A percentile compares a stretch with the other conserved stretches of the same genome.
phyloP scores from a whole-genome alignment of 495 filamentous ascomycete genomes.

The Bathelium albidoporum region DNA sequence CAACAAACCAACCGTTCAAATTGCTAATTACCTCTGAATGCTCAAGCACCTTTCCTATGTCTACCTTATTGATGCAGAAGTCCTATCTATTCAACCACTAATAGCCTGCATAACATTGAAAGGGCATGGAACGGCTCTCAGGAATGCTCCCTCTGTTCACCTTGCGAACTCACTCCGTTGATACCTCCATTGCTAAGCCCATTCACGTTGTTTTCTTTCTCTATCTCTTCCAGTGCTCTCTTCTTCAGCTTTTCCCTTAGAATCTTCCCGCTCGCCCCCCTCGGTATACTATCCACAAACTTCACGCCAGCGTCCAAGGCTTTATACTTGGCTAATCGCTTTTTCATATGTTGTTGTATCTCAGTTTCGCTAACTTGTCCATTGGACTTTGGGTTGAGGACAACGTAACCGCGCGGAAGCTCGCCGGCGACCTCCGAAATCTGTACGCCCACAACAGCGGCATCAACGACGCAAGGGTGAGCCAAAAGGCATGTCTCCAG shows the following conservation, averaged over 20 bases:
- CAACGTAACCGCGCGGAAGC: slow-evolving; percentile 24
- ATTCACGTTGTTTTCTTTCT: background rate
- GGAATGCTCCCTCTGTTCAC: too few relatives aligned
- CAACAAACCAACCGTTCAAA: too few relatives aligned
- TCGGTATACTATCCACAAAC: slow-evolving; percentile 17
- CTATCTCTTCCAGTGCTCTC: background rate
- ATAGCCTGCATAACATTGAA: too few relatives aligned
- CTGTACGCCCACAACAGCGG: slow-evolving; percentile 20
- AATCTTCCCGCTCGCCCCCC: slow-evolving; percentile 19
- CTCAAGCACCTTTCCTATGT: too few relatives aligned
- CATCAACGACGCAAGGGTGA: slow-evolving; percentile 12
- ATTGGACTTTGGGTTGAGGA: slow-evolving; percentile 4
- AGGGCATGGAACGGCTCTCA: too few relatives aligned
- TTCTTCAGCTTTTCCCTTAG: slow-evolving; percentile 13
- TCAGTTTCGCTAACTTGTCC: slow-evolving; percentile 10
- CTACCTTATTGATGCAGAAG: too few relatives aligned
- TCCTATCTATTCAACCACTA: too few relatives aligned
- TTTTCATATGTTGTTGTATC: slow-evolving; percentile 12
- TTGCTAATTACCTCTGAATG: too few relatives aligned
- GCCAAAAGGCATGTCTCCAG: slow-evolving; percentile 17
- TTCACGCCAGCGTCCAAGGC: slow-evolving; percentile 9
- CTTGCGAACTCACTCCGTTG: too few relatives aligned
- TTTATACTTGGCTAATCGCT: slow-evolving; percentile 16
- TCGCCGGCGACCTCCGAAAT: slow-evolving; percentile 15
- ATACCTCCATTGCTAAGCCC: too few relatives aligned